Evolutionary conservation across 1,139 yeast genomes (phyloP).

Genomic region (Pichia norvegensis): DNA sequence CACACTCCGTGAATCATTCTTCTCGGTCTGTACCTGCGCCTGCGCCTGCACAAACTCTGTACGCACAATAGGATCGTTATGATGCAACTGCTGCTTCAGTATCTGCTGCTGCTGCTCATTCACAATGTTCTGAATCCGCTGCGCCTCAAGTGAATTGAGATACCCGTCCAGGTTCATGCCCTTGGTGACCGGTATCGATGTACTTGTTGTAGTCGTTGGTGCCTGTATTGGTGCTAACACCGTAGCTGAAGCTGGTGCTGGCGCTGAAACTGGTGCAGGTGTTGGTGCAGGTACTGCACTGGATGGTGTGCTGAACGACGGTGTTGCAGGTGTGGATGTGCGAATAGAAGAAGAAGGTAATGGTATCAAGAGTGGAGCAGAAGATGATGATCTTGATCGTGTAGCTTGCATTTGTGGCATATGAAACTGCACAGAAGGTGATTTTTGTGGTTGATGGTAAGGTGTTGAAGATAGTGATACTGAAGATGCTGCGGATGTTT

Average conservation of each 20-base stretch:
- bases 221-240: too few relatives aligned
- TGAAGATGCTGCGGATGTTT: slow-evolving; percentile 1
- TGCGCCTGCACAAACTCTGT: background rate
- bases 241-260: slow-evolving; percentile 4
- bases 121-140: background rate
- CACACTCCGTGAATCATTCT: background rate
- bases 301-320: background rate
- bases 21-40: too few relatives aligned
- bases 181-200: background rate
- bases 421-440: background rate
- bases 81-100: slow-evolving; percentile 7
- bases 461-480: slow-evolving; percentile 1
- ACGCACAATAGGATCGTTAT: slow-evolving; percentile 3
- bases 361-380: background rate
- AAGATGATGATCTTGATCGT: background rate
- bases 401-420: background rate
- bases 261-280: slow-evolving; percentile 1
- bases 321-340: slow-evolving; percentile 1
- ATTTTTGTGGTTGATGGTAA: background rate
- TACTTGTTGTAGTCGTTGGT: background rate
- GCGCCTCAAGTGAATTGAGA: background rate
- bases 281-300: slow-evolving; percentile 5
- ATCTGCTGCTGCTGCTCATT: slow-evolving; percentile 2
- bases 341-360: background rate
- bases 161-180: background rate